Conservation (phyloP, 2,329 filamentous ascomycete species). For the Leptographium wingfieldii region DNA sequence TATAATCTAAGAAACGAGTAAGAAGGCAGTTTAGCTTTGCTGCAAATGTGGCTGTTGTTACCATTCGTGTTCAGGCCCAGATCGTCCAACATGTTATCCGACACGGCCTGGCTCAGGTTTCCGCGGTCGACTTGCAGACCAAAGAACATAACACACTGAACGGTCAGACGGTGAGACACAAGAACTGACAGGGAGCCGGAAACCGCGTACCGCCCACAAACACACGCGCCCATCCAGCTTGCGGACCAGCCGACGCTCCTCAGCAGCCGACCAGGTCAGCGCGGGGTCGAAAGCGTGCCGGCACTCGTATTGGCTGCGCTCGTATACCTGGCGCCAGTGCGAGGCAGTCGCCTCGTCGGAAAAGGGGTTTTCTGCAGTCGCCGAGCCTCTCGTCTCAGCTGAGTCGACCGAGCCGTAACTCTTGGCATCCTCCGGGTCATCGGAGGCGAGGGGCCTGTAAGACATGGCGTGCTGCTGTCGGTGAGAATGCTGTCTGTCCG, state of each 20-base stretch:
- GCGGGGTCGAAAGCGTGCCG: conserved; percentile 1
- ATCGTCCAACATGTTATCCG: conserved; percentile 21
- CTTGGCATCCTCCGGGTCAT: conserved; percentile 2
- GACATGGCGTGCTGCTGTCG: not conserved
- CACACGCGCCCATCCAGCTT: conserved; percentile 7
- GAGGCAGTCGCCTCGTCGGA: not conserved
- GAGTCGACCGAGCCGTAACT: conserved; percentile 1
- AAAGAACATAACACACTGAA: conserved; percentile 22
- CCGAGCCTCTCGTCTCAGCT: not conserved
- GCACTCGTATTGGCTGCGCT: conserved; percentile 1
- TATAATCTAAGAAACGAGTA: conserved; percentile 26
- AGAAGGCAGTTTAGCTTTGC: not conserved
- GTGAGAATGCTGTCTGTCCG: not conserved
- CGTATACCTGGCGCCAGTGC: conserved; percentile 2
- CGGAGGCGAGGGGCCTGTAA: not conserved
- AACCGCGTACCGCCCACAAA: conserved; percentile 1
- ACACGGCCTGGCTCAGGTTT: conserved; percentile 23
- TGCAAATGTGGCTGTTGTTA: not conserved
- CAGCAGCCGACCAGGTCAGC: not conserved
- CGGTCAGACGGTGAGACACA: not conserved
- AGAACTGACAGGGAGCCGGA: not conserved
- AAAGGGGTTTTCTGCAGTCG: not conserved
- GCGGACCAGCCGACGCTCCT: conserved; percentile 6
- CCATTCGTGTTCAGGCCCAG: conserved; percentile 23
- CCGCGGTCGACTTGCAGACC: conserved; percentile 23